phyloP scores from a whole-genome alignment of 164 flowering plant genomes.

The Hamamelis virginiana region DNA sequence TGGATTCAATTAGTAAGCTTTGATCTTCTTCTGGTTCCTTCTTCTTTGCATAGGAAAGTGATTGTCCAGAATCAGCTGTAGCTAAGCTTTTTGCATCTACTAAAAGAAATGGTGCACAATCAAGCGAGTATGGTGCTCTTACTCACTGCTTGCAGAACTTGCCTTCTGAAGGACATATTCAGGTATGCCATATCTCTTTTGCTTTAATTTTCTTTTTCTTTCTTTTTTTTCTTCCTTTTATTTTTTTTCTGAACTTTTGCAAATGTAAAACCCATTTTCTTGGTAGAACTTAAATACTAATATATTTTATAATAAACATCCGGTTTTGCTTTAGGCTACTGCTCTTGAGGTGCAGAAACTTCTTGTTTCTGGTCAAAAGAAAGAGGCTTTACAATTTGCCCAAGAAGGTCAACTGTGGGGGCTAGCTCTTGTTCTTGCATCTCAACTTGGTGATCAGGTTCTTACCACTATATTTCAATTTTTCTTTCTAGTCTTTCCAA shows the following conservation, averaged over 20 bases:
- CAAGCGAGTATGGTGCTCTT: slow-evolving; percentile 45
- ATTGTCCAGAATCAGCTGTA: slow-evolving; percentile 77
- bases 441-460: slow-evolving; percentile 92
- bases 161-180: slow-evolving; percentile 80
- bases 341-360: slow-evolving; percentile 89
- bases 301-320: too few relatives aligned
- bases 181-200: slow-evolving; percentile 45
- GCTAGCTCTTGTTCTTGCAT: slow-evolving; percentile 88
- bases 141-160: slow-evolving; percentile 65
- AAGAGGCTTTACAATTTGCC: slow-evolving; percentile 89
- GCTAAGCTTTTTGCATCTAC: slow-evolving; percentile 85
- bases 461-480: not conserved
- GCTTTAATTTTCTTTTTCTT: too few relatives aligned
- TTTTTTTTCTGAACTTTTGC: not conserved
- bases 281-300: too few relatives aligned
- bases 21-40: not conserved
- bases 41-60: slow-evolving; percentile 55
- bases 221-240: not conserved
- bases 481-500: not conserved
- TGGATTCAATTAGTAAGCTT: not conserved
- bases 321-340: slow-evolving; percentile 51
- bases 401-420: slow-evolving; percentile 97
- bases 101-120: slow-evolving; percentile 40
- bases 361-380: slow-evolving; percentile 88
- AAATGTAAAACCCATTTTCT: not conserved